phyloP scores from a whole-genome alignment of 2,329 filamentous ascomycete genomes.

The Gnomoniopsis sp. region DNA sequence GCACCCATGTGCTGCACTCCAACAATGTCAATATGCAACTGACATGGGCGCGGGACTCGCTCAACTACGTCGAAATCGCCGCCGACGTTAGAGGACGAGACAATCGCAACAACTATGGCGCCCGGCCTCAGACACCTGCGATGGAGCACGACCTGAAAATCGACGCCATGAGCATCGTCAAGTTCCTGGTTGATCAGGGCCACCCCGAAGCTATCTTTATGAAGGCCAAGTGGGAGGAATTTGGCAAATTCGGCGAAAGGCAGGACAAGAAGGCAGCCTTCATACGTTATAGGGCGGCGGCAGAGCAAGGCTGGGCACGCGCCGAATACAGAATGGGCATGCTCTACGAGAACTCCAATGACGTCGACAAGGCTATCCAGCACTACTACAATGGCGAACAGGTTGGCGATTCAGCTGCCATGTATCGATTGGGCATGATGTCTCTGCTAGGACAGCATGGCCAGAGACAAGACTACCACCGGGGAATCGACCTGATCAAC shows the following conservation, averaged over 20 bases:
- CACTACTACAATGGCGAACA: slow-evolving; percentile 84
- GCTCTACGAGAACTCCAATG: slow-evolving; percentile 94
- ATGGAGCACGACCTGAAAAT: slow-evolving; percentile 83
- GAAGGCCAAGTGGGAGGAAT: slow-evolving; percentile 94
- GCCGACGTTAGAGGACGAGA: slow-evolving; percentile 73
- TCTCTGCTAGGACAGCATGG: slow-evolving; percentile 90
- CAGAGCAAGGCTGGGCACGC: slow-evolving; percentile 78
- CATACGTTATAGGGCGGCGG: slow-evolving; percentile 78
- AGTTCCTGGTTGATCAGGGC: slow-evolving; percentile 83
- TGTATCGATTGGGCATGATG: slow-evolving; percentile 93
- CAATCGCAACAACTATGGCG: slow-evolving; percentile 32
- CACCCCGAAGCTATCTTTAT: slow-evolving; percentile 95
- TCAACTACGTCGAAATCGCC: slow-evolving; percentile 83
- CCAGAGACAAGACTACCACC: slow-evolving; percentile 74
- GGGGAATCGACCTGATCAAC: slow-evolving; percentile 78
- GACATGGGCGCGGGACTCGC: slow-evolving; percentile 90
- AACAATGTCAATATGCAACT: slow-evolving; percentile 96
- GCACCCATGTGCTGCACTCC: slow-evolving; percentile 80
- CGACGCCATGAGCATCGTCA: slow-evolving; percentile 89
- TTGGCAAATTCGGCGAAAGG: slow-evolving; percentile 89
- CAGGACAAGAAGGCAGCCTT: slow-evolving; percentile 96
- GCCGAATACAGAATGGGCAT: slow-evolving; percentile 97
- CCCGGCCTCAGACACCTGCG: slow-evolving; percentile 73
- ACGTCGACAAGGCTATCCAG: slow-evolving; percentile 83
- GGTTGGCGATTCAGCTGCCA: slow-evolving; percentile 81